phyloP scores from a whole-genome alignment of 345 rosid species.

The Brassica rapa region DNA sequence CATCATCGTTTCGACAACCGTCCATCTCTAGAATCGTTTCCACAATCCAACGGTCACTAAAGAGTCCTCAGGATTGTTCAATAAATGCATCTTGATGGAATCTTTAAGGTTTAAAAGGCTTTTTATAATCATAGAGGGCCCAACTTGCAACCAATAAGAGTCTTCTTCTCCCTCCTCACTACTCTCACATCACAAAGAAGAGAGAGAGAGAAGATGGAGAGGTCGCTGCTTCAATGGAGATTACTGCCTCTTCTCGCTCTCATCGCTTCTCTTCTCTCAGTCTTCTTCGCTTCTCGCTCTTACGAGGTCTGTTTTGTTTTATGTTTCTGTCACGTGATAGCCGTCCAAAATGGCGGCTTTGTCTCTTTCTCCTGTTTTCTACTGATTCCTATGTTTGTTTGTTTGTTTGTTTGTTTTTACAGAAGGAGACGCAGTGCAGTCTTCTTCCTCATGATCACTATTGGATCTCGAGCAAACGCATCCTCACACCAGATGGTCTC shows the following conservation, averaged over 20 bases:
- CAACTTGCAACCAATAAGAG: constrained; percentile 22
- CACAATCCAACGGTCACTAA: constrained; percentile 24
- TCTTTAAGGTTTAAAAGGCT: constrained; percentile 6
- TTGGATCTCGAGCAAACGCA: constrained; percentile 72
- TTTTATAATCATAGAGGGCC: constrained; percentile 12
- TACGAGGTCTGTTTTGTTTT: constrained; percentile 45
- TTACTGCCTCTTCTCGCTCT: constrained; percentile 58
- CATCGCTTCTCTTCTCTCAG: constrained; percentile 45
- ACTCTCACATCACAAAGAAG: not conserved
- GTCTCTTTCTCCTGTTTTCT: not conserved
- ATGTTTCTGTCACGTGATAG: not conserved
- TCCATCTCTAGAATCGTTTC: not conserved
- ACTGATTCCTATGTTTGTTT: constrained; percentile 11
- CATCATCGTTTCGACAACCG: constrained; percentile 11
- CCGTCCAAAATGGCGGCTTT: constrained; percentile 26
- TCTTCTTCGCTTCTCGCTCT: constrained; percentile 49
- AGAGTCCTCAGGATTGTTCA: not conserved
- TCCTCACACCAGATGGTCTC: constrained; percentile 69
- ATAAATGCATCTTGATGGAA: constrained; percentile 25
- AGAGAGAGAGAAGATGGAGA: constrained; percentile 30
- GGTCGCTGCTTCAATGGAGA: constrained; percentile 56
- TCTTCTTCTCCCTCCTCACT: constrained; percentile 7
- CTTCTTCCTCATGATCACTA: constrained; percentile 67
- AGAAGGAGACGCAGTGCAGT: constrained; percentile 59
- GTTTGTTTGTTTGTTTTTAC: constrained; percentile 2